These are phyloP conservation scores for Seiridium cupressi DNA, from an alignment of 2,329 filamentous ascomycete species.

Conservation along the genomic window DNA sequence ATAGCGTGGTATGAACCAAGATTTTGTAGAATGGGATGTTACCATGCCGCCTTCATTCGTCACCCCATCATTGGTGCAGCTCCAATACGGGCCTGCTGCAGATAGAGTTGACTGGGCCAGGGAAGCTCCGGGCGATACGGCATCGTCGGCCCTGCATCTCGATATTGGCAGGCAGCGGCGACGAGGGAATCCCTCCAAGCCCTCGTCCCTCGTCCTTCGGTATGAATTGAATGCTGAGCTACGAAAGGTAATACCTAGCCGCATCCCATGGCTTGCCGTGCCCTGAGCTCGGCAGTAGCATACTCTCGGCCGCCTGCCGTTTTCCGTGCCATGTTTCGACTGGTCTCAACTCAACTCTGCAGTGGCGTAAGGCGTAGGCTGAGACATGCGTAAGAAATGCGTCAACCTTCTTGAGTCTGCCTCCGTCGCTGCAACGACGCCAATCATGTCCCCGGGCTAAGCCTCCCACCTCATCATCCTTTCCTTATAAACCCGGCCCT, in stretches of 20 bases:
- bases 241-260: no score
- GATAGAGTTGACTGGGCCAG: not conserved
- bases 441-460: not conserved
- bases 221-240: no score
- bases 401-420: not conserved
- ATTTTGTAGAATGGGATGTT: not conserved
- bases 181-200: no score
- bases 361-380: not conserved
- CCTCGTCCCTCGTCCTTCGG: no score
- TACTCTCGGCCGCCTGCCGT: not conserved
- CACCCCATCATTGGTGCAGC: not conserved
- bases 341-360: not conserved
- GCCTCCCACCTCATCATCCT: not conserved
- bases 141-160: not conserved
- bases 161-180: no score
- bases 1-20: constrained; percentile 1
- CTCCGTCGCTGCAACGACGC: not conserved
- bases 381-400: not conserved
- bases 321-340: not conserved
- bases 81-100: not conserved
- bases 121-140: not conserved
- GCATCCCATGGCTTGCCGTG: no score
- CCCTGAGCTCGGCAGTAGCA: no score
- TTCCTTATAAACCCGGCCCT: not conserved
- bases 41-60: not conserved